Evolutionary conservation across 108 stramenopile species (phyloP).

Genomic region (Cyclotella sp.): DNA sequence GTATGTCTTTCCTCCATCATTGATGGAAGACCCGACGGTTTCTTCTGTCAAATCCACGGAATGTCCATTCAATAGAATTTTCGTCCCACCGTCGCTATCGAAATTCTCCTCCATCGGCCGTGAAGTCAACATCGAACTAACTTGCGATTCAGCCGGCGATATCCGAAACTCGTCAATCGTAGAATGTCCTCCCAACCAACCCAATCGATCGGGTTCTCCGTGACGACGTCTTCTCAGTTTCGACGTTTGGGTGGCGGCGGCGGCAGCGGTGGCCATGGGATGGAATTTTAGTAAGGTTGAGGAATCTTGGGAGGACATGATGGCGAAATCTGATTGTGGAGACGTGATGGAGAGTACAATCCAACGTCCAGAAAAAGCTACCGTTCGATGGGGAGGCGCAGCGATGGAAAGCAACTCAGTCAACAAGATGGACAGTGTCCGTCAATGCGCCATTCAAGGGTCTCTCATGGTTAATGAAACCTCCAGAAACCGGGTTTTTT

Average conservation of each 20-base stretch:
- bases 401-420: too few relatives aligned
- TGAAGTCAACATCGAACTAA: neutral
- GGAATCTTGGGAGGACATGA: constrained; percentile 6
- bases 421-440: too few relatives aligned
- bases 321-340: neutral
- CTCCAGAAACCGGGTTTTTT: too few relatives aligned
- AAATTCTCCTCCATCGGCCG: neutral
- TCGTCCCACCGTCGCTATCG: neutral
- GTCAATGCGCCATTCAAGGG: too few relatives aligned
- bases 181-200: constrained; percentile 40
- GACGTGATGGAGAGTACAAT: too few relatives aligned
- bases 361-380: too few relatives aligned
- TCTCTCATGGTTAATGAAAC: too few relatives aligned
- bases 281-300: neutral
- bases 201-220: constrained; percentile 35
- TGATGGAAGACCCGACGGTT: neutral
- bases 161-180: neutral
- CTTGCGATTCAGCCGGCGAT: neutral
- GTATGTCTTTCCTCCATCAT: constrained; percentile 7
- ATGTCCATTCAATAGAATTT: neutral
- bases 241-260: neutral
- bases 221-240: neutral
- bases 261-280: neutral
- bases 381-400: too few relatives aligned
- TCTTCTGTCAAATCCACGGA: constrained; percentile 7